phyloP scores from a whole-genome alignment of 1,284 basidiomycete genomes.

The Omphalotus olearius region DNA sequence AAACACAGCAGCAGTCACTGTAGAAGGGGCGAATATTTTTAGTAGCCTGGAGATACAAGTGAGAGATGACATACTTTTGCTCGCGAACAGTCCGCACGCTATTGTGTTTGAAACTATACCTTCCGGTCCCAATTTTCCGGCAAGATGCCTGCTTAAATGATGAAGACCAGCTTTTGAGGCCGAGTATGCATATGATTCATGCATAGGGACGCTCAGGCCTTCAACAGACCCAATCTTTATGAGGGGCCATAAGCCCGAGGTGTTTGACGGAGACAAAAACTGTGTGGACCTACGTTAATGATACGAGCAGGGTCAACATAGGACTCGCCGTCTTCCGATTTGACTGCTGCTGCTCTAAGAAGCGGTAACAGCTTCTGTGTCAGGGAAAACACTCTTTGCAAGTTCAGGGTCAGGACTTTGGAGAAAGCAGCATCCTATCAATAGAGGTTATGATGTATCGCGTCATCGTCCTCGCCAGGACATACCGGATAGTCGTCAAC shows the following conservation, averaged over 20 bases:
- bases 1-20: slow-evolving; percentile 57
- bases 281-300: slow-evolving; percentile 48
- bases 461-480: slow-evolving; percentile 8
- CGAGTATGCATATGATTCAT: slow-evolving; percentile 70
- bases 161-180: slow-evolving; percentile 62
- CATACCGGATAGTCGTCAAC: slow-evolving; percentile 53
- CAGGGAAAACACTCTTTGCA: slow-evolving; percentile 68
- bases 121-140: slow-evolving; percentile 53
- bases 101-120: slow-evolving; percentile 68
- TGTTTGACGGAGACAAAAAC: neutral
- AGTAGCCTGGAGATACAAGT: neutral
- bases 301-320: slow-evolving; percentile 54
- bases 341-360: slow-evolving; percentile 46
- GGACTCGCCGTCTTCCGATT: slow-evolving; percentile 31
- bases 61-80: slow-evolving; percentile 37
- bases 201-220: slow-evolving; percentile 45
- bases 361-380: slow-evolving; percentile 66
- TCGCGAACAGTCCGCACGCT: slow-evolving; percentile 52
- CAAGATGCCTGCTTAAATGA: slow-evolving; percentile 62
- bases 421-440: slow-evolving; percentile 47
- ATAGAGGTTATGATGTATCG: neutral
- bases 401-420: slow-evolving; percentile 63
- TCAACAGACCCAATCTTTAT: slow-evolving; percentile 63
- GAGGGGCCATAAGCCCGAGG: neutral
- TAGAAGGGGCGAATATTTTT: neutral